Evolutionary conservation across 1,284 basidiomycete genomes (phyloP).

Genomic region (Ustilago loliicola): DNA sequence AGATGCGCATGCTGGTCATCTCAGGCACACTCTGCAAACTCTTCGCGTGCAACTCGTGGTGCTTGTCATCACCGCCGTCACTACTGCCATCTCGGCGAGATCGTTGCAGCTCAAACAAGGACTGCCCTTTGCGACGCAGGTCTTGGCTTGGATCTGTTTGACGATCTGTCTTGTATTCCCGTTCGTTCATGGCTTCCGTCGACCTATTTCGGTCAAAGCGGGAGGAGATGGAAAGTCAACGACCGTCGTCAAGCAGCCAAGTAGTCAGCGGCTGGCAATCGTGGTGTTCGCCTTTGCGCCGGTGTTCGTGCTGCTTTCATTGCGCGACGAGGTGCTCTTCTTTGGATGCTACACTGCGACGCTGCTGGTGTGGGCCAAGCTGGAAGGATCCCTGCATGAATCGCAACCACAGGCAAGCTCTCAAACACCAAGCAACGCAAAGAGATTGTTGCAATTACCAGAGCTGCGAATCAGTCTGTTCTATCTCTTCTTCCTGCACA

Average conservation of each 20-base stretch:
- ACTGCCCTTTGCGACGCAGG: constrained; percentile 77
- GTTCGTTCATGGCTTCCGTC: constrained; percentile 57
- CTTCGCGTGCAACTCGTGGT: constrained; percentile 63
- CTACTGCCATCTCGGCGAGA: constrained; percentile 74
- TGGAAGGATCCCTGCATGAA: constrained; percentile 74
- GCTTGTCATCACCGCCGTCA: constrained; percentile 74
- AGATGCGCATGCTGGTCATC: constrained; percentile 24
- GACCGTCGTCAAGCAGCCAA: constrained; percentile 41
- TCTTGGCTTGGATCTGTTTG: constrained; percentile 79
- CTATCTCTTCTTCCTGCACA: constrained; percentile 88
- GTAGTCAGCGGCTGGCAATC: constrained; percentile 65
- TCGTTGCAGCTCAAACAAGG: constrained; percentile 79
- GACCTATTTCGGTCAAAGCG: constrained; percentile 67
- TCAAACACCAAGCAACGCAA: constrained; percentile 52
- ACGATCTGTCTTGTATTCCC: constrained; percentile 47
- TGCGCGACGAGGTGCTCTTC: constrained; percentile 86
- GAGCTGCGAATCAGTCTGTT: constrained; percentile 83
- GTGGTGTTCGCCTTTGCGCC: constrained; percentile 77
- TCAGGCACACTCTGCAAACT: constrained; percentile 47
- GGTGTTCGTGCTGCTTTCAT: constrained; percentile 83
- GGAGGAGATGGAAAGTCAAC: not conserved
- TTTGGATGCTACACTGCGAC: constrained; percentile 79
- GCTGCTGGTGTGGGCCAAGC: constrained; percentile 79
- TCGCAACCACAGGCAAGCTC: not conserved
- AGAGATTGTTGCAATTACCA: constrained; percentile 74